A percentile compares a stretch with the other conserved stretches of the same genome.
Evolutionary conservation across 345 rosid species (phyloP).

Genomic region (Lumnitzera littorea): DNA sequence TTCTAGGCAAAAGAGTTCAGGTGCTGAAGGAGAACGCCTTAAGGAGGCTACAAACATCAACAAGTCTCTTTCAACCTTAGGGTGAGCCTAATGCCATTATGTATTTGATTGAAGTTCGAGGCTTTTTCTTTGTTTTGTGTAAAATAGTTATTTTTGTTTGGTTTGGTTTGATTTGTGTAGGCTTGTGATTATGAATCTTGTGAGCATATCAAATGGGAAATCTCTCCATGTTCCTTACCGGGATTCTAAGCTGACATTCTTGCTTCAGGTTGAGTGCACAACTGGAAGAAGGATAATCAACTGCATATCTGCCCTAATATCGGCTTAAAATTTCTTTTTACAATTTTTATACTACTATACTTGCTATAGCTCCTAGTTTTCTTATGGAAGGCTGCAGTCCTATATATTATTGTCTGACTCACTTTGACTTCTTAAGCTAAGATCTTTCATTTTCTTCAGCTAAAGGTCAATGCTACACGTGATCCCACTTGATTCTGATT

Average conservation of each 20-base stretch:
- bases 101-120: neutral
- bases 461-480: too few species aligned
- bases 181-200: constrained; percentile 97
- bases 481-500: too few species aligned
- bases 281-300: neutral
- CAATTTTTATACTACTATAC: too few species aligned
- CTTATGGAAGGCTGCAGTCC: neutral
- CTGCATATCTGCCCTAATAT: too few species aligned
- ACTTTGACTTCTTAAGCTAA: too few species aligned
- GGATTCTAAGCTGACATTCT: constrained; percentile 96
- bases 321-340: too few species aligned
- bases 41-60: constrained; percentile 98
- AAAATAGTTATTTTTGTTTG: constrained; percentile 1
- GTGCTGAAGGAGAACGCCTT: constrained; percentile 99
- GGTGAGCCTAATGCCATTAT: constrained; percentile 32
- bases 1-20: constrained; percentile 91
- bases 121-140: neutral
- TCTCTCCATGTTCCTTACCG: constrained; percentile 95
- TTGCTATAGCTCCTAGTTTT: neutral
- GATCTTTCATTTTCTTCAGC: too few species aligned
- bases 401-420: too few species aligned
- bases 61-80: constrained; percentile 96
- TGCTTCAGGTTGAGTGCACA: constrained; percentile 68
- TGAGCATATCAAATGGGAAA: constrained; percentile 90
- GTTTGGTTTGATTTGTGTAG: constrained; percentile 28